A percentile compares a stretch with the other conserved stretches of the same genome.
These are phyloP conservation scores for Dryadomyces quercus-mongolicae DNA, from an alignment of 2,329 filamentous ascomycete species.

Conservation along the genomic window DNA sequence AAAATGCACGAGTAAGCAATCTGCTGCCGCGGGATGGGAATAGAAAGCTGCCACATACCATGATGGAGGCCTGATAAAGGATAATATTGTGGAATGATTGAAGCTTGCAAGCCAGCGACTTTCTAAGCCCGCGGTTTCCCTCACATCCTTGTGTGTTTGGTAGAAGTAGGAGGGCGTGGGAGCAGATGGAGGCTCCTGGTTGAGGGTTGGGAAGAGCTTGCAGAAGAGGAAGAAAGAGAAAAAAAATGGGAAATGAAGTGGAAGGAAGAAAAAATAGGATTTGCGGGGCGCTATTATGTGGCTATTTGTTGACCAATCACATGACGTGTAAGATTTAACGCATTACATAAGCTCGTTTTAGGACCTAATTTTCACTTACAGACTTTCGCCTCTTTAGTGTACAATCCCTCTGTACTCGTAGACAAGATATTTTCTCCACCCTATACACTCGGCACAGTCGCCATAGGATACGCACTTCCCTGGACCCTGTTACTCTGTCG, in stretches of 20 bases:
- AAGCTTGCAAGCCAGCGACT: not conserved
- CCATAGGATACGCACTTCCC: not conserved
- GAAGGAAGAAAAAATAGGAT: not conserved
- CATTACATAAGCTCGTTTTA: not conserved
- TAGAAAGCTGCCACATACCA: constrained; percentile 1
- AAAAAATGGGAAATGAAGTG: not conserved
- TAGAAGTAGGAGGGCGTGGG: not conserved
- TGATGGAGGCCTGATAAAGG: not conserved
- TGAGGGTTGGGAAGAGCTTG: not conserved
- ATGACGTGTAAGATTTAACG: not conserved
- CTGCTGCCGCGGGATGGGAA: not conserved
- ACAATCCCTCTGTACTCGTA: not conserved
- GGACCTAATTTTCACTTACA: not conserved
- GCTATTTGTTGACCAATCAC: not conserved
- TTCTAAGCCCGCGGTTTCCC: not conserved
- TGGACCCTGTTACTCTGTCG: not conserved
- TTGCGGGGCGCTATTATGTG: not conserved
- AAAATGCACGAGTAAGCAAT: not conserved
- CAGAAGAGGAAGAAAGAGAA: not conserved
- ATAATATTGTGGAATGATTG: not conserved
- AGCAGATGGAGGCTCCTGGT: not conserved
- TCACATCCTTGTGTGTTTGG: not conserved
- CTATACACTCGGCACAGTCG: not conserved
- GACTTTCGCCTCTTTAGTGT: not conserved
- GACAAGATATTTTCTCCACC: not conserved